phyloP scores from a whole-genome alignment of 148 eudicot genomes.

The Rhododendron simsii region DNA sequence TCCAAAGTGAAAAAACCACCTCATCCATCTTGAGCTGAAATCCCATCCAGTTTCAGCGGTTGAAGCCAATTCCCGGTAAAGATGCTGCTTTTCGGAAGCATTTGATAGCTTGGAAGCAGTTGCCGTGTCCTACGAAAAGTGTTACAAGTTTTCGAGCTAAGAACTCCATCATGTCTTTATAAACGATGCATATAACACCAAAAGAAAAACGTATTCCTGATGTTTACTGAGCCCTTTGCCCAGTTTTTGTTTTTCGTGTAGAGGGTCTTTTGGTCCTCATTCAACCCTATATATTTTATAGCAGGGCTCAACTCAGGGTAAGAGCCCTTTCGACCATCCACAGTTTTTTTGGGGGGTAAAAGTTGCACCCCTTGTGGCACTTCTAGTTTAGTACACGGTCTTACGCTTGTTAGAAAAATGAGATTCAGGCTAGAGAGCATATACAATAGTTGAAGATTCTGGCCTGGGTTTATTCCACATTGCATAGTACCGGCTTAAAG shows the following conservation, averaged over 20 bases:
- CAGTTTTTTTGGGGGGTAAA: background rate
- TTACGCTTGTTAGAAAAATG: background rate
- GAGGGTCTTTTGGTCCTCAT: background rate
- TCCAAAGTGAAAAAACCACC: constrained; percentile 33
- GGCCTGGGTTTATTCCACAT: constrained; percentile 95
- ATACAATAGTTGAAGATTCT: constrained; percentile 76
- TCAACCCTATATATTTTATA: background rate
- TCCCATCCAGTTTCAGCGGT: constrained; percentile 98
- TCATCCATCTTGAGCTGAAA: constrained; percentile 98
- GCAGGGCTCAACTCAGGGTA: background rate
- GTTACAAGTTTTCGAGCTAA: background rate
- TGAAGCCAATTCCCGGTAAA: constrained; percentile 84
- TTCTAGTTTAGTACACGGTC: background rate
- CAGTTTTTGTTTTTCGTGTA: background rate
- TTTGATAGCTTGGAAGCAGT: constrained; percentile 50
- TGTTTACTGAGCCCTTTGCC: background rate
- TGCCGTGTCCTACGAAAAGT: constrained; percentile 53
- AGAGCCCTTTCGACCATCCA: background rate
- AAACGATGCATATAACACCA: background rate
- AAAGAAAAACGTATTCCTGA: background rate
- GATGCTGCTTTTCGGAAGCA: constrained; percentile 38
- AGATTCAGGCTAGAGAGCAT: background rate
- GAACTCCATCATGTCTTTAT: background rate
- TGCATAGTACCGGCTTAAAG: constrained; percentile 78
- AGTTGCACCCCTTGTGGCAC: background rate